Percentiles rank a stretch among this genome's conserved stretches.
These are phyloP conservation scores for Magnolia officinalis DNA, from an alignment of 164 flowering plant genomes.

Conservation along the genomic window DNA sequence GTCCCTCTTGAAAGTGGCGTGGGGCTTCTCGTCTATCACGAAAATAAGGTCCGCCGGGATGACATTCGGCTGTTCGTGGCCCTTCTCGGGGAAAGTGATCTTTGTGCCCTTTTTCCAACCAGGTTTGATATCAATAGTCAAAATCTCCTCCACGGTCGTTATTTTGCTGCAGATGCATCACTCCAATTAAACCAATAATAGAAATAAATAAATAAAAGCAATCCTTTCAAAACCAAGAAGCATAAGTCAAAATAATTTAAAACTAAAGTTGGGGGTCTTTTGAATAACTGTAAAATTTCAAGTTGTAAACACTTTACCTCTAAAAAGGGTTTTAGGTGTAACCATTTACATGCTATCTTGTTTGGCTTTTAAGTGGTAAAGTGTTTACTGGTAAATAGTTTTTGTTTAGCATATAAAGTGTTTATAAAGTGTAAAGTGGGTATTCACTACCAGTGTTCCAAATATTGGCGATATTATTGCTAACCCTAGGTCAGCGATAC, in stretches of 20 bases:
- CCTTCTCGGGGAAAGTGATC: slow-evolving; percentile 89
- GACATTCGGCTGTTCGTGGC: slow-evolving; percentile 64
- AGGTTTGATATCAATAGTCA: slow-evolving; percentile 83
- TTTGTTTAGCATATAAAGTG: no score
- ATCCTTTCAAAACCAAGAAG: background rate
- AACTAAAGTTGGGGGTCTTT: background rate
- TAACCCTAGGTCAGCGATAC: no score
- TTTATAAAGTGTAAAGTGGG: no score
- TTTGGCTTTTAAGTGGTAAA: no score
- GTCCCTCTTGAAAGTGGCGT: slow-evolving; percentile 67
- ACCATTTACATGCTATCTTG: no score
- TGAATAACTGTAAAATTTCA: no score
- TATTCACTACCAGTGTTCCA: no score
- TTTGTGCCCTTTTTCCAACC: slow-evolving; percentile 99
- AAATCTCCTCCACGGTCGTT: slow-evolving; percentile 62
- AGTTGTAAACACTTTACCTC: no score
- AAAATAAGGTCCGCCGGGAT: slow-evolving; percentile 79
- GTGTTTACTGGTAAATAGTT: no score
- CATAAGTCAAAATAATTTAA: background rate
- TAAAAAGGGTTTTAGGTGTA: no score
- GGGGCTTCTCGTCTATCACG: slow-evolving; percentile 86
- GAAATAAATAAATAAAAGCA: background rate
- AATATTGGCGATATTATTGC: no score
- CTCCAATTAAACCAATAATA: background rate
- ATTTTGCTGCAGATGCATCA: slow-evolving; percentile 37